Evolutionary conservation across 1,284 basidiomycete species (phyloP), one percentile per base, ranked within the genome.

Genomic region (Melanopsichium pennsylvanicum): DNA sequence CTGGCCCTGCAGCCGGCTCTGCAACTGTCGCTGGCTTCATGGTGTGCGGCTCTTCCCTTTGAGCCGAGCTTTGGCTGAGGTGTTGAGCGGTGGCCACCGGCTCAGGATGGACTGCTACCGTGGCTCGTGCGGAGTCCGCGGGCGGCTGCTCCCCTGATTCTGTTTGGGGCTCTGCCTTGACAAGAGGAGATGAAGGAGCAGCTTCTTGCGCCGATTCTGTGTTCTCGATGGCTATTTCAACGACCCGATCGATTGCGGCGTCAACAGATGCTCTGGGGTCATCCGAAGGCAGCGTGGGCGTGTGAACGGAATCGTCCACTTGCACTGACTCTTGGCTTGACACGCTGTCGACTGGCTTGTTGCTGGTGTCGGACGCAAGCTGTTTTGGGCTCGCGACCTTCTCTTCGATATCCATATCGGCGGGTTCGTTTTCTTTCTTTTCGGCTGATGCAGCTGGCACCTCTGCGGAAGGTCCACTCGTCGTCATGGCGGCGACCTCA

Each of bases 401-500:
- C 15, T 66, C 62, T 29, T 66, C 62, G 9, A 60, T 22, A 4
- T 66, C 56, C 56, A 59, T 66, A 13, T 38, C 56, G n/a, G 44
- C 22, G 47, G 35, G 39, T 36, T 44, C 13, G 52, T 34, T 19
- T 18, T 23, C 35, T 37, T 34, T 2, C 16, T 38, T 16, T 10
- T 7, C 29, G 21, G 5, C 21, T 2, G 21, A 27, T 13, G 22
- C 21, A 2, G 34, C n/a, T 18, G 27, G 43, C 31, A 31, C 39
- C 18, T 38, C 26, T n/a, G 45, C 44, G 4, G 43, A 10, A 15
- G 56, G 7, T 0, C 21, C 19, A 5, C 7, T 23, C 12, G 31
- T 21, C 18, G 27, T 15, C 25, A 35, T 27, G 21, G 13, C n/a
- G 13, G 39, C 19, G n/a, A 34, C 25, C 13, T 55, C 37, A n/a